Percentiles rank a stretch among this genome's conserved stretches.
Evolutionary conservation across 768 basidiomycete species (phyloP).

Genomic region (Harrya chromipes): DNA sequence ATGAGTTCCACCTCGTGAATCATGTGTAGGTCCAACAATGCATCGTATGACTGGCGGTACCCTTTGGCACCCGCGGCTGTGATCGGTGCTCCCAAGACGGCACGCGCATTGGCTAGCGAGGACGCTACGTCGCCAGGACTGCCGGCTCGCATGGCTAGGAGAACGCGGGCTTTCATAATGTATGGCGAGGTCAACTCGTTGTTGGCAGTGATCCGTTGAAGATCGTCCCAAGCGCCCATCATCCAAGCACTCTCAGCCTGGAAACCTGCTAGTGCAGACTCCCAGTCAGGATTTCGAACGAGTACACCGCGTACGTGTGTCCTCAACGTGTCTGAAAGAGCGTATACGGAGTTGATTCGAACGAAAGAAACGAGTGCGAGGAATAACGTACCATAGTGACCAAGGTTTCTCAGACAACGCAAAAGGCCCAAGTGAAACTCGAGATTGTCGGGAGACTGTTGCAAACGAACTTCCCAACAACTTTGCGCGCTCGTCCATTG

Average conservation of each 20-base stretch:
- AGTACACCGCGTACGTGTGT: constrained; percentile 94
- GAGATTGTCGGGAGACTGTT: constrained; percentile 86
- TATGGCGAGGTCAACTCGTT: constrained; percentile 54
- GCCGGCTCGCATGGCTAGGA: constrained; percentile 72
- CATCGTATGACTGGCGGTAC: constrained; percentile 86
- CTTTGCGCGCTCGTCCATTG: constrained; percentile 98
- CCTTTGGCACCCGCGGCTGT: constrained; percentile 75
- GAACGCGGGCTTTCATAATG: constrained; percentile 71
- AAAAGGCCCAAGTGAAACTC: constrained; percentile 87
- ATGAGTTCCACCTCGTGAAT: constrained; percentile 82
- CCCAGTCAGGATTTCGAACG: constrained; percentile 83
- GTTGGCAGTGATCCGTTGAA: constrained; percentile 55
- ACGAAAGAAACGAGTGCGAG: neutral
- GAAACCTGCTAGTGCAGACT: constrained; percentile 69
- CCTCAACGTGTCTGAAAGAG: constrained; percentile 75
- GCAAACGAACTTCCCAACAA: constrained; percentile 96
- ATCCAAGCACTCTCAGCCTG: constrained; percentile 95
- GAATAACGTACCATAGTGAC: constrained; percentile 84
- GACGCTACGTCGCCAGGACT: constrained; percentile 44
- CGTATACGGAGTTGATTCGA: neutral
- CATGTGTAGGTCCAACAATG: constrained; percentile 79
- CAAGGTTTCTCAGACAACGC: constrained; percentile 88
- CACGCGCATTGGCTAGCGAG: constrained; percentile 62
- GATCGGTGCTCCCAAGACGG: constrained; percentile 74
- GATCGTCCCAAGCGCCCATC: constrained; percentile 89